A percentile compares a stretch with the other conserved stretches of the same genome.
phyloP scores from a whole-genome alignment of 2,329 filamentous ascomycete genomes.

The Trichoderma atrobrunneum region DNA sequence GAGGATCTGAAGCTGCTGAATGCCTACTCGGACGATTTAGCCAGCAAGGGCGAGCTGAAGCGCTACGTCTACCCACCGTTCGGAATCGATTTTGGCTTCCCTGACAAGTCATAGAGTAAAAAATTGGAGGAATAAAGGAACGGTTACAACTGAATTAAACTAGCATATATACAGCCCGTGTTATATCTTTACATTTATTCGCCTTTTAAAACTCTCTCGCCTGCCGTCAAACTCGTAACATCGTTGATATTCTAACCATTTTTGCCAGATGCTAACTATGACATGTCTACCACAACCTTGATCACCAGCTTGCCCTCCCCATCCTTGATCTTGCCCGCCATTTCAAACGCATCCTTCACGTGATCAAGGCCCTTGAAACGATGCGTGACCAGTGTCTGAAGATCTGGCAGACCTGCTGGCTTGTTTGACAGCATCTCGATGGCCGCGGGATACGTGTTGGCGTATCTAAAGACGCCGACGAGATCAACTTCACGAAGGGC shows the following conservation, averaged over 20 bases:
- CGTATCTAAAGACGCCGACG: constrained; percentile 69
- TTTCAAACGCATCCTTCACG: constrained; percentile 66
- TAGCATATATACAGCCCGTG: neutral
- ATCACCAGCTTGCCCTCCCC: constrained; percentile 67
- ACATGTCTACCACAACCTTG: constrained; percentile 65
- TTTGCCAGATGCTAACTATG: neutral
- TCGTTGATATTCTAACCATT: constrained; percentile 12
- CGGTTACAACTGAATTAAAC: neutral
- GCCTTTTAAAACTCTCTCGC: neutral
- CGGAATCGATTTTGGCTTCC: constrained; percentile 67
- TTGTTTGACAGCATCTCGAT: constrained; percentile 50
- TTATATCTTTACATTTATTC: neutral
- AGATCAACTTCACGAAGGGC: constrained; percentile 69
- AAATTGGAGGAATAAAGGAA: neutral
- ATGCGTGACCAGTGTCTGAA: constrained; percentile 69
- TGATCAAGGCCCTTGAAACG: constrained; percentile 61
- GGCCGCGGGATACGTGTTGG: constrained; percentile 66
- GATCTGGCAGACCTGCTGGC: constrained; percentile 56
- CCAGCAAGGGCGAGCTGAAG: constrained; percentile 50
- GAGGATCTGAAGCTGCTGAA: constrained; percentile 60
- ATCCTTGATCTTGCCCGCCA: constrained; percentile 70
- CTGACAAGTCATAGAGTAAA: constrained; percentile 52
- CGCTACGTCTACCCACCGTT: constrained; percentile 69
- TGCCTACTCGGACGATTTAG: constrained; percentile 52
- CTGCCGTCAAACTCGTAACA: neutral